phyloP scores from a whole-genome alignment of 169 alveolate genomes.

The Ichthyophthirius multifiliis region DNA sequence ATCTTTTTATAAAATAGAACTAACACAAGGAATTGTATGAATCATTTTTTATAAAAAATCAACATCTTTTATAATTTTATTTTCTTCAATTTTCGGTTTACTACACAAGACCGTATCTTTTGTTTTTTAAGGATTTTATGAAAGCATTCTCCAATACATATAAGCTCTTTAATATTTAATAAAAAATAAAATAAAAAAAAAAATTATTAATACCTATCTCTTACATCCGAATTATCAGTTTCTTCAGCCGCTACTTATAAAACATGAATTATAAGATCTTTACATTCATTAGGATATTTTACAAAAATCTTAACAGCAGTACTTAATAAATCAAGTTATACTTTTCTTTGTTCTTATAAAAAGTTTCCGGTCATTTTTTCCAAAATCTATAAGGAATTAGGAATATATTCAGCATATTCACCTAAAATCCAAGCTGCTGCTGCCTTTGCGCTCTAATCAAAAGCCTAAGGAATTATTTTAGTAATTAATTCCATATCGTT shows the following conservation, averaged over 20 bases:
- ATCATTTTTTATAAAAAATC: conserved; percentile 81
- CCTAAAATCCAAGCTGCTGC: conserved; percentile 98
- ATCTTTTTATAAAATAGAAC: conserved; percentile 87
- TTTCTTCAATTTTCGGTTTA: conserved; percentile 87
- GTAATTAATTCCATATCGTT: conserved; percentile 1
- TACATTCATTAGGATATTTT: conserved; percentile 76
- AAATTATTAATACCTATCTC: conserved; percentile 74
- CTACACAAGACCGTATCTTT: conserved; percentile 92
- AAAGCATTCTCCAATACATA: conserved; percentile 96
- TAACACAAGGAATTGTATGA: conserved; percentile 79
- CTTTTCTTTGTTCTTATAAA: conserved; percentile 49
- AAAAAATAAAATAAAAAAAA: background rate
- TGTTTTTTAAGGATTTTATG: conserved; percentile 93
- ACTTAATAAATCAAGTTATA: conserved; percentile 92
- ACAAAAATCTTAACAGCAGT: conserved; percentile 93
- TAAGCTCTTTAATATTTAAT: conserved; percentile 77
- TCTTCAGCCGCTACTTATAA: conserved; percentile 93
- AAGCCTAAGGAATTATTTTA: conserved; percentile 75
- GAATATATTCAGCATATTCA: conserved; percentile 86
- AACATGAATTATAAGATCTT: conserved; percentile 84
- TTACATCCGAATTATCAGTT: conserved; percentile 96
- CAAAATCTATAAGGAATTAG: conserved; percentile 12
- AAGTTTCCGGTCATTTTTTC: conserved; percentile 22
- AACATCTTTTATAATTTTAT: conserved; percentile 71
- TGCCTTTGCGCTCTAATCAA: conserved; percentile 95